phyloP scores from a whole-genome alignment of 345 rosid genomes.

The Anacardium occidentale region DNA sequence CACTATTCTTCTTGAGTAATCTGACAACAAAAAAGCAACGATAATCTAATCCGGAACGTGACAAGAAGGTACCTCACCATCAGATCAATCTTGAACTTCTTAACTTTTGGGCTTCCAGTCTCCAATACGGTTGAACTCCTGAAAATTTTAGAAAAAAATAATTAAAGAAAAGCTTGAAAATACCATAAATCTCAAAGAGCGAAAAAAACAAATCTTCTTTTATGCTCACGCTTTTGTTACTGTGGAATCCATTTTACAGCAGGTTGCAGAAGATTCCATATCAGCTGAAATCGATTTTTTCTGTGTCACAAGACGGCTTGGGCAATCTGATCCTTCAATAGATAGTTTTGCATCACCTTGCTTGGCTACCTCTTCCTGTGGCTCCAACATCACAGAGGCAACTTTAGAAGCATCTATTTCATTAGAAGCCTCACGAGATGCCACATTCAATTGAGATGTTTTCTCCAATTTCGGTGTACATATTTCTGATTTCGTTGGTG shows the following conservation, averaged over 20 bases:
- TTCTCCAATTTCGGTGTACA: slow-evolving; percentile 10
- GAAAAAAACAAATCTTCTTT: slow-evolving; percentile 18
- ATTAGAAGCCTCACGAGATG: slow-evolving; percentile 11
- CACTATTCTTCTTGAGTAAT: slow-evolving; percentile 25
- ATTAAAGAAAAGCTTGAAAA: slow-evolving; percentile 7
- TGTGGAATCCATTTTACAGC: slow-evolving; percentile 23
- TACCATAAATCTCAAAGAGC: slow-evolving; percentile 15
- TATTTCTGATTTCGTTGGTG: slow-evolving; percentile 18
- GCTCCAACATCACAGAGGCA: slow-evolving; percentile 20
- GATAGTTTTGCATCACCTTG: slow-evolving; percentile 27
- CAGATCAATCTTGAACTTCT: slow-evolving; percentile 48
- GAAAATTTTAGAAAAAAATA: background rate
- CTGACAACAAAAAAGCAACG: slow-evolving; percentile 23
- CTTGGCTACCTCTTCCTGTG: slow-evolving; percentile 17
- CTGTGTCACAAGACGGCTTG: slow-evolving; percentile 15
- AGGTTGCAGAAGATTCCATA: slow-evolving; percentile 13
- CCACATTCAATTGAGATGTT: background rate
- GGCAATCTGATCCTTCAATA: slow-evolving; percentile 16
- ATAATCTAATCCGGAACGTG: slow-evolving; percentile 23
- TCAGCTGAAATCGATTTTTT: slow-evolving; percentile 17
- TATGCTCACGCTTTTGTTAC: slow-evolving; percentile 40
- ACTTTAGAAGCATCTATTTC: slow-evolving; percentile 16
- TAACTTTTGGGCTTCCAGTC: slow-evolving; percentile 25
- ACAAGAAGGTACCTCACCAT: slow-evolving; percentile 51
- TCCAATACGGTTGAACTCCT: slow-evolving; percentile 27